Evolutionary conservation across 345 rosid genomes (phyloP), one percentile per base, ranked within the genome.

Genomic region (Excoecaria cochinchinensis): DNA sequence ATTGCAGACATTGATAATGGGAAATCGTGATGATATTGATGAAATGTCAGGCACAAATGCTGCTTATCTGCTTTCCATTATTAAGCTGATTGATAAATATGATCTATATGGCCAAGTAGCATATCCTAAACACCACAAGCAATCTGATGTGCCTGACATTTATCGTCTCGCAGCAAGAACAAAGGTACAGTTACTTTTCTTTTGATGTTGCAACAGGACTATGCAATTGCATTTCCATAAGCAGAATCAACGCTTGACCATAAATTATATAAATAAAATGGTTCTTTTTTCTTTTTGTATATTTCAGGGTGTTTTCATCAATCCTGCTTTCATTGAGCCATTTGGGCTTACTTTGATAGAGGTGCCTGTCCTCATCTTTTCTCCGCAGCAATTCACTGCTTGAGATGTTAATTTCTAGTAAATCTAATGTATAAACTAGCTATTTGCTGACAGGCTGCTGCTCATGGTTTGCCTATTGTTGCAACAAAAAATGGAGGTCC

Each of bases 401-500:
- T 55, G 17, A 42, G 6, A 40, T 40, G 19, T 66, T 9, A 55
- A 11, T 53, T 55, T 55, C 24, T 55, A 25, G 15, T 24, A 24
- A 19, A 25, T 56, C 12, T 56, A 63, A 77, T 40, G 24, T 12
- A 17, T 31, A 31, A 31, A 31, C 2, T 31, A 55, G 21, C 50
- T 52, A n/a, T 46, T 79, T 67, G 59, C n/a, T 56, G 71, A 48
- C 89, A 95, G 99, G 99, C 99, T 71, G 99, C 97, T 53, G 99
- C 97, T 77, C 79, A 89, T 87, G 99, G 99, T 77, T 86, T 95
- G 86, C 99, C 97, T 22, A 77, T 90, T 70, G 99, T 95, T 75
- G 97, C 99, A 76, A 95, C 97, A 21, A 86, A 95, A 84, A 95
- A 95, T 80, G 99, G 99, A 38, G 99, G 99, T 52, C 99, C 99